A percentile compares a stretch with the other conserved stretches of the same genome.
These are phyloP conservation scores for Scedosporium apiospermum DNA, from an alignment of 2,329 filamentous ascomycete species.

Conservation along the genomic window DNA sequence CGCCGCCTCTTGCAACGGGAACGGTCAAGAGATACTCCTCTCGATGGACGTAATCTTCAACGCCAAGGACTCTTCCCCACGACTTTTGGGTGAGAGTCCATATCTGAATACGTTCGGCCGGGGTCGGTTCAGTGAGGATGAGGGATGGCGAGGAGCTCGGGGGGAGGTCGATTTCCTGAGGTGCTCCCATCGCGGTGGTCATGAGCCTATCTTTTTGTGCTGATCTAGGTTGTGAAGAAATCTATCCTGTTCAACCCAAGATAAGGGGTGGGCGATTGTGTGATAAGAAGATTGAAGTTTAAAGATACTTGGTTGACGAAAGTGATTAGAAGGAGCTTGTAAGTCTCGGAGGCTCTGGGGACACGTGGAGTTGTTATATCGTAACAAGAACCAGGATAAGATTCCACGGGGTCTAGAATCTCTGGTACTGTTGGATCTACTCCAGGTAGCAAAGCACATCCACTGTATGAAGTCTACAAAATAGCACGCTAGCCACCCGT, in stretches of 20 bases:
- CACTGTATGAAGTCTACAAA: no score
- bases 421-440: no score
- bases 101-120: slow-evolving; percentile 40
- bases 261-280: not conserved
- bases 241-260: not conserved
- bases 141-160: slow-evolving; percentile 14
- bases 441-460: no score
- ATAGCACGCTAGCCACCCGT: no score
- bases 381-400: not conserved
- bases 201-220: not conserved
- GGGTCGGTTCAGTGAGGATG: slow-evolving; percentile 46
- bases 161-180: slow-evolving; percentile 3
- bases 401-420: no score
- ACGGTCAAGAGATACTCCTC: slow-evolving; percentile 48
- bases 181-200: slow-evolving; percentile 1
- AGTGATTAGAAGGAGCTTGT: not conserved
- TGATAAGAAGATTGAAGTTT: not conserved
- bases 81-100: slow-evolving; percentile 46
- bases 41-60: slow-evolving; percentile 47
- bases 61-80: slow-evolving; percentile 50
- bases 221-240: not conserved
- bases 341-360: not conserved
- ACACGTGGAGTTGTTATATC: not conserved
- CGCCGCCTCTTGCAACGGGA: slow-evolving; percentile 47
- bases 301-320: no score